Conservation (phyloP, 495 filamentous ascomycete species). For the Beverwykella pulmonaria region DNA sequence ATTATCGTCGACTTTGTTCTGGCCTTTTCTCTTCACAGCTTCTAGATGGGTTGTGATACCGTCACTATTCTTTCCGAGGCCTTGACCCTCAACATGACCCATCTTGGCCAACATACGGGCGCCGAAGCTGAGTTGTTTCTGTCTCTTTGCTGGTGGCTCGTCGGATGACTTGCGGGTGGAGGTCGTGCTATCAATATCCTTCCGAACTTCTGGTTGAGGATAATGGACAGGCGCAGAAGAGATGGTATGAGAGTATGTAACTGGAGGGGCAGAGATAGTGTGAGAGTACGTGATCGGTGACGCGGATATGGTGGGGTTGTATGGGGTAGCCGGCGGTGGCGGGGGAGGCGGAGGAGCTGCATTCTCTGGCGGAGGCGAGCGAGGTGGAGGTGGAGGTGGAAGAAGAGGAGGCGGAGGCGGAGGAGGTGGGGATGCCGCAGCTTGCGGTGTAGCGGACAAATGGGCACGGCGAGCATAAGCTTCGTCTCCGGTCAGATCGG, state of each 20-base stretch:
- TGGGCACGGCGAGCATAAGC: conserved; percentile 48
- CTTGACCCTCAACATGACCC: conserved; percentile 86
- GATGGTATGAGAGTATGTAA: conserved; percentile 44
- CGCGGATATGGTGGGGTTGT: conserved; percentile 51
- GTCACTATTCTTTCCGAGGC: conserved; percentile 75
- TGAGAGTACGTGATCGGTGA: neutral
- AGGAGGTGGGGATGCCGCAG: conserved; percentile 1
- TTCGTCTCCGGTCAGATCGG: conserved; percentile 38
- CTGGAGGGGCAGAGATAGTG: conserved; percentile 71
- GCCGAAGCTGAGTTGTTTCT: conserved; percentile 72
- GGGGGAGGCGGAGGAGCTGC: conserved; percentile 42
- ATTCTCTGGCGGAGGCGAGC: conserved; percentile 30
- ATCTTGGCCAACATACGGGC: conserved; percentile 86
- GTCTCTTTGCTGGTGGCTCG: conserved; percentile 33
- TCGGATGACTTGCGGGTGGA: neutral
- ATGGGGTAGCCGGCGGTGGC: conserved; percentile 14
- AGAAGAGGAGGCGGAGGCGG: conserved; percentile 3
- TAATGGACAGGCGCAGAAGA: conserved; percentile 71
- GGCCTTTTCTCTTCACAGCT: neutral
- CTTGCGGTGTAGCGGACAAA: conserved; percentile 23
- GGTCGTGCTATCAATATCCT: neutral
- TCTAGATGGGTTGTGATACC: conserved; percentile 60
- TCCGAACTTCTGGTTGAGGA: conserved; percentile 40
- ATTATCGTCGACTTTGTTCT: neutral
- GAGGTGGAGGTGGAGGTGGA: conserved; percentile 5